Evolutionary conservation across 306 rosid genomes (phyloP).

Genomic region (Mucuna pruriens): DNA sequence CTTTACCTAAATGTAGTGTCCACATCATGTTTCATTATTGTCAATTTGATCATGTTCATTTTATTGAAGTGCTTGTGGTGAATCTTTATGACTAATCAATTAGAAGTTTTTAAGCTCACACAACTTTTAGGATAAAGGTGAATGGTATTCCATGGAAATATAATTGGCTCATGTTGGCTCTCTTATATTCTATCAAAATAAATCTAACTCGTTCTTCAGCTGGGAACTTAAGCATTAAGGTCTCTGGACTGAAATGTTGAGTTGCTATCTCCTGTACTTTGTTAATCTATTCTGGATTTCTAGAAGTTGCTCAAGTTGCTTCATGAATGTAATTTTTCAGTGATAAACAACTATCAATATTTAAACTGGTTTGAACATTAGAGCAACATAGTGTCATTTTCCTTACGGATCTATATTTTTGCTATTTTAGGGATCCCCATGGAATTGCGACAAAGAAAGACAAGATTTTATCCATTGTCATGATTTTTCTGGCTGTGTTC

Average conservation of each 20-base stretch:
- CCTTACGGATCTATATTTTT: slow-evolving; percentile 1
- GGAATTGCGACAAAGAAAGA: slow-evolving; percentile 77
- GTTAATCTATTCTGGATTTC: not conserved
- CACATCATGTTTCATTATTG: slow-evolving; percentile 14
- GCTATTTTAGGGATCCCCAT: slow-evolving; percentile 64
- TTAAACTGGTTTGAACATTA: slow-evolving; percentile 1
- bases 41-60: slow-evolving; percentile 9
- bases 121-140: not conserved
- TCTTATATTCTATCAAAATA: not conserved
- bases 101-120: not conserved
- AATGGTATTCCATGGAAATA: not conserved
- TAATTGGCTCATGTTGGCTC: not conserved
- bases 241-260: not conserved
- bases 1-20: not conserved
- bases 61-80: not conserved
- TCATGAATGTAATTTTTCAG: not conserved
- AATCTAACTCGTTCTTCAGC: not conserved
- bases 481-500: slow-evolving; percentile 81
- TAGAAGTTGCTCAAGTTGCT: slow-evolving; percentile 10
- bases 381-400: not conserved
- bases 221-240: not conserved
- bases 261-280: not conserved
- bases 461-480: slow-evolving; percentile 65
- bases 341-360: not conserved
- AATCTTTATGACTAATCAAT: not conserved